phyloP scores from a whole-genome alignment of 2,329 filamentous ascomycete species.

The Penicillium aurantiogriseum region DNA sequence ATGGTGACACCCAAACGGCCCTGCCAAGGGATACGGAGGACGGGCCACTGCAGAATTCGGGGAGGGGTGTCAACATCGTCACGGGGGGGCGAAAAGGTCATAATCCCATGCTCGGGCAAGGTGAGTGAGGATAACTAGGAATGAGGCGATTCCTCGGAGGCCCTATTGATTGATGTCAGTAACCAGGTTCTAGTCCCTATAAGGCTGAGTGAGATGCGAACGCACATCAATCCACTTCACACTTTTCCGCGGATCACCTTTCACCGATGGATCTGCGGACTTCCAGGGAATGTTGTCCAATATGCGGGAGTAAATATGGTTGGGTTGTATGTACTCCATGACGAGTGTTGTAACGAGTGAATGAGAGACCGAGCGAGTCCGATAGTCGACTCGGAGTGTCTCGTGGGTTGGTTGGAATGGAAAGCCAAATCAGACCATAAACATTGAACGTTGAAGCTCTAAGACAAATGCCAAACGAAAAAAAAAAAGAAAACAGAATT shows the following conservation, averaged over 20 bases:
- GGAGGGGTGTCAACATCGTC: slow-evolving; percentile 45
- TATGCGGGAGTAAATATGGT: slow-evolving; percentile 20
- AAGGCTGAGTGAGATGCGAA: background rate
- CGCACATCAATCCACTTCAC: slow-evolving; percentile 11
- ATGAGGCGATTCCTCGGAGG: slow-evolving; percentile 55
- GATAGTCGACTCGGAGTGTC: background rate
- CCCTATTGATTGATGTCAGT: slow-evolving; percentile 37
- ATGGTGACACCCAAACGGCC: slow-evolving; percentile 56
- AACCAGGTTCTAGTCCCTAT: background rate
- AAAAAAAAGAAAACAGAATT: background rate
- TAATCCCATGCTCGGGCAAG: slow-evolving; percentile 54
- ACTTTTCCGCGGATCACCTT: slow-evolving; percentile 11
- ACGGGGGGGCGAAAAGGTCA: slow-evolving; percentile 50
- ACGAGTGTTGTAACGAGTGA: slow-evolving; percentile 1
- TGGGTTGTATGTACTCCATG: slow-evolving; percentile 23
- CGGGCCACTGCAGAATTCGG: slow-evolving; percentile 51
- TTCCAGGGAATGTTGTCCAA: slow-evolving; percentile 26
- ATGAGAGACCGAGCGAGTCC: background rate
- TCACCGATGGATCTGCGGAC: slow-evolving; percentile 13
- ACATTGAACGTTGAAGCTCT: background rate
- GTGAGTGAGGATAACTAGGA: slow-evolving; percentile 55
- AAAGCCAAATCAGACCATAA: background rate
- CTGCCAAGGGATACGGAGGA: slow-evolving; percentile 54
- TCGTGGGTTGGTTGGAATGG: background rate
- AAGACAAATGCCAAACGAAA: background rate